Conservation (phyloP, 1,284 basidiomycete genomes). For the Leucoagaricus sp. region DNA sequence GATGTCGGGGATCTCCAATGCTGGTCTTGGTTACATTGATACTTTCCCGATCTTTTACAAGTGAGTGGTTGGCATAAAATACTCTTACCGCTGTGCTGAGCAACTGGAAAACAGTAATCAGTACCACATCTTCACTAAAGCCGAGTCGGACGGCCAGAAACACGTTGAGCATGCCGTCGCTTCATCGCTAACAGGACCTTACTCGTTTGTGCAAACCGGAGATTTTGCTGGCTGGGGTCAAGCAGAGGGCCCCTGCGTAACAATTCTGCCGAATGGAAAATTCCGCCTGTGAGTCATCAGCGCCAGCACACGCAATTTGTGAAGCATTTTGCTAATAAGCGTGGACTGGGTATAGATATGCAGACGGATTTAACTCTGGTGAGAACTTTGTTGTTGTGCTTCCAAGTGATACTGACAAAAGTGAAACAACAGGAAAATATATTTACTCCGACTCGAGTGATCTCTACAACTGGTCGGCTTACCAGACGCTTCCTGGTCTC, state of each 20-base stretch:
- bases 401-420: not conserved
- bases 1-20: constrained; percentile 35
- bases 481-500: constrained; percentile 27
- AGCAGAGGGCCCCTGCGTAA: constrained; percentile 34
- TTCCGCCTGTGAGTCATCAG: constrained; percentile 31
- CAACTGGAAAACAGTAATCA: constrained; percentile 24
- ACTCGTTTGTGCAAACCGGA: constrained; percentile 34
- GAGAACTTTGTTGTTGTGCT: not conserved
- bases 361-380: constrained; percentile 33
- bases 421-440: constrained; percentile 22
- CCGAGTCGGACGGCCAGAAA: constrained; percentile 33
- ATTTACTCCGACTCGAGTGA: constrained; percentile 37
- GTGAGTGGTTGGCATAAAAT: constrained; percentile 24
- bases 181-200: constrained; percentile 35
- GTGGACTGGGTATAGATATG: constrained; percentile 23
- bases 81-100: not conserved
- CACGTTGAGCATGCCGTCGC: constrained; percentile 36
- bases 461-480: constrained; percentile 33
- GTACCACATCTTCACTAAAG: constrained; percentile 37
- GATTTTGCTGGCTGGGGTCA: constrained; percentile 38
- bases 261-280: constrained; percentile 31
- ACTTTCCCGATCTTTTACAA: constrained; percentile 37
- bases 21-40: constrained; percentile 37
- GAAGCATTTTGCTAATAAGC: not conserved
- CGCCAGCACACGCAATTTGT: not conserved